These are phyloP conservation scores for Neckera pumila DNA, from an alignment of 225 moss, liverwort and hornwort species.

Conservation along the genomic window DNA sequence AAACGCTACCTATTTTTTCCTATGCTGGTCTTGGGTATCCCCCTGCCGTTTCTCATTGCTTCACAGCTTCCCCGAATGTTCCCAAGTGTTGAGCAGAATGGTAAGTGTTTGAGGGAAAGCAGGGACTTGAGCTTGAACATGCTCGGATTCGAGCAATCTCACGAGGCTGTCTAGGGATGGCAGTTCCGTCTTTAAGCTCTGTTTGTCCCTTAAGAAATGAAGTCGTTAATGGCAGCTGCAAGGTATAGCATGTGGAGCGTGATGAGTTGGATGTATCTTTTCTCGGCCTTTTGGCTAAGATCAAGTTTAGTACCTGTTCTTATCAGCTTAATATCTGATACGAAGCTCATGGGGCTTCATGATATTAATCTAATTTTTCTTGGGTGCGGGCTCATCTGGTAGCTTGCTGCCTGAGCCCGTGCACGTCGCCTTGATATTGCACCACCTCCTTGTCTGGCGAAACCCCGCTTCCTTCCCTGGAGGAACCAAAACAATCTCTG, in stretches of 20 bases:
- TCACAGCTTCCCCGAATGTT: neutral
- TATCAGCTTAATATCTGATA: conserved; percentile 54
- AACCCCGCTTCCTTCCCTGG: neutral
- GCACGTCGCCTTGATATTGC: too few species aligned
- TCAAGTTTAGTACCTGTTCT: conserved; percentile 57
- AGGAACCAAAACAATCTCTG: neutral
- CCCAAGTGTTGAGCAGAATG: neutral
- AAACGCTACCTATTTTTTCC: neutral
- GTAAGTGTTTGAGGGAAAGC: neutral
- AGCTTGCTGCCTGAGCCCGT: neutral
- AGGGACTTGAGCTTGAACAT: neutral
- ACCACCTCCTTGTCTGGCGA: neutral
- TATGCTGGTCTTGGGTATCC: neutral
- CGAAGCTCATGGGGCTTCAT: conserved; percentile 29
- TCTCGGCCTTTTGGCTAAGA: conserved; percentile 54
- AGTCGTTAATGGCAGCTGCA: neutral
- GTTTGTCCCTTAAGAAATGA: neutral
- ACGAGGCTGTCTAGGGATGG: neutral
- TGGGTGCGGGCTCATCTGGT: neutral
- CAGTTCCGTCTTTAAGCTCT: neutral
- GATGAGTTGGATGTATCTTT: neutral
- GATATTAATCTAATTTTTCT: conserved; percentile 39
- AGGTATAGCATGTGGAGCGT: neutral
- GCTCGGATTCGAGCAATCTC: neutral
- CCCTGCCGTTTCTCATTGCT: neutral